Conservation (phyloP, 1,284 basidiomycete genomes). For the Exobasidium cylindrosporum region DNA sequence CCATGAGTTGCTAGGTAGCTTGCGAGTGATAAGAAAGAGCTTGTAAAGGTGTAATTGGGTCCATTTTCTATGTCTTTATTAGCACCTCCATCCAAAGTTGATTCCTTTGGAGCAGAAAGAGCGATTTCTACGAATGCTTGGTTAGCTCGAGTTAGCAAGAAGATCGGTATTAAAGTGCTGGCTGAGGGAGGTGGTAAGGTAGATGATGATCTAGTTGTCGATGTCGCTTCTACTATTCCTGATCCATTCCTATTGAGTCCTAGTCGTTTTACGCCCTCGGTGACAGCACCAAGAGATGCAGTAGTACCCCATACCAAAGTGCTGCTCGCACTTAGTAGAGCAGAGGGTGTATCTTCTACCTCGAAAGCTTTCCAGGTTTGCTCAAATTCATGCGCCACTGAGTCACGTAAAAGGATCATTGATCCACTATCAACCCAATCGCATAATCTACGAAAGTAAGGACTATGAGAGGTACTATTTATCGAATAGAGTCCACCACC, state of each 20-base stretch:
- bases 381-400: neutral
- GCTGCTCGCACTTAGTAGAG: neutral
- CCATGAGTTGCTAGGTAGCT: constrained; percentile 12
- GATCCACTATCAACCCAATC: constrained; percentile 13
- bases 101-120: neutral
- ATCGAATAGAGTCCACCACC: neutral
- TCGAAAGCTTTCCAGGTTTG: neutral
- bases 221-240: neutral
- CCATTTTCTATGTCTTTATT: neutral
- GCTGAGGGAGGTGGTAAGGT: constrained; percentile 21
- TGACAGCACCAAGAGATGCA: neutral
- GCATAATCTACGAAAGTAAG: constrained; percentile 19
- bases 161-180: constrained; percentile 27
- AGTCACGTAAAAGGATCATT: neutral
- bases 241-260: neutral
- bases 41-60: neutral
- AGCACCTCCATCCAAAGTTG: neutral
- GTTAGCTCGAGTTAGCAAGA: constrained; percentile 18
- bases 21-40: neutral
- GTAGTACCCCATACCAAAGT: neutral
- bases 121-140: constrained; percentile 9
- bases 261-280: constrained; percentile 1
- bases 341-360: neutral
- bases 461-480: neutral
- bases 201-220: neutral